Percentiles rank a stretch among this genome's conserved stretches.
Evolutionary conservation across 176 grass and related monocot species (phyloP).

Genomic region (Aegilops umbellulata): DNA sequence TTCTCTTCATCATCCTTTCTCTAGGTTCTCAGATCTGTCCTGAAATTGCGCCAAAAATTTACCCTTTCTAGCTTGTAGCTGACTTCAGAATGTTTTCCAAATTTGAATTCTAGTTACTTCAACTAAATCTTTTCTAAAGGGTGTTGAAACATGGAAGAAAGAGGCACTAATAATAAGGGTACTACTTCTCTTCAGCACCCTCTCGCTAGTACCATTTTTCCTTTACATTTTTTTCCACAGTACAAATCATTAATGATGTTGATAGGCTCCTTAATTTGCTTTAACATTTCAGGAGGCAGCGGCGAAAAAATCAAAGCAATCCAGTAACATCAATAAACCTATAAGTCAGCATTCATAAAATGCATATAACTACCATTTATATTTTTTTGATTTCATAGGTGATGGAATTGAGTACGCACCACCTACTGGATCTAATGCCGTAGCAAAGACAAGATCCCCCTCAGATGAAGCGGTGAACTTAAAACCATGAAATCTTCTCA

Average conservation of each 20-base stretch:
- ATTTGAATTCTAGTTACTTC: slow-evolving; percentile 53
- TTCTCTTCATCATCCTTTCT: slow-evolving; percentile 67
- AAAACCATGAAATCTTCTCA: not conserved
- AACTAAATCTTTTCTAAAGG: slow-evolving; percentile 65
- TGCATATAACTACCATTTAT: not conserved
- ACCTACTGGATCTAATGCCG: not conserved
- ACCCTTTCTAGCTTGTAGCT: not conserved
- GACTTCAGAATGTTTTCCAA: not conserved
- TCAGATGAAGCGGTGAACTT: slow-evolving; percentile 25
- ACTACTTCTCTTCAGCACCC: not conserved
- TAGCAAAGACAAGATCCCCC: not conserved
- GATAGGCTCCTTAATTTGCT: not conserved
- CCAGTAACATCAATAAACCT: slow-evolving; percentile 30
- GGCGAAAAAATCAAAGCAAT: slow-evolving; percentile 17
- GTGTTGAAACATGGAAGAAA: slow-evolving; percentile 68
- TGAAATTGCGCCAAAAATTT: not conserved
- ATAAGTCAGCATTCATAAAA: not conserved
- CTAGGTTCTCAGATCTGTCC: slow-evolving; percentile 35
- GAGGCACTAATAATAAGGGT: slow-evolving; percentile 57
- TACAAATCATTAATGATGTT: not conserved
- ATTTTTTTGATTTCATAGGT: slow-evolving; percentile 13
- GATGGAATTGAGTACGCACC: slow-evolving; percentile 46
- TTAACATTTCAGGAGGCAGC: slow-evolving; percentile 29
- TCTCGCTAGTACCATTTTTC: no score
- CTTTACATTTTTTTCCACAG: not conserved